Evolutionary conservation across 2,329 filamentous ascomycete species (phyloP).

Genomic region (Trichoderma oligosporum): DNA sequence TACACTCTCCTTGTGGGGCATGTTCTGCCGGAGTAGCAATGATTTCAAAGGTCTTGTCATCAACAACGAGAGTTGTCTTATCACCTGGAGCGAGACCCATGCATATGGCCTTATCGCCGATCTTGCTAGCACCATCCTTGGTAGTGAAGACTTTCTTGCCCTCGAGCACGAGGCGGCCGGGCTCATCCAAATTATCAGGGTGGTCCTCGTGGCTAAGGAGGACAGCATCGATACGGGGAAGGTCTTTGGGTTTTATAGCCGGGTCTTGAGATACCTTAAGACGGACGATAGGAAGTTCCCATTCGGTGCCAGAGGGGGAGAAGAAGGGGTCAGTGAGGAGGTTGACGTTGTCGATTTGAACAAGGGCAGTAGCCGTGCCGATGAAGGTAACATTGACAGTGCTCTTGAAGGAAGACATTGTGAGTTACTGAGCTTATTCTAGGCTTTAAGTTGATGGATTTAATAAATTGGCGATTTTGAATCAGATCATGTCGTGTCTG

Average conservation of each 20-base stretch:
- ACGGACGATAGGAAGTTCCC: slow-evolving; percentile 26
- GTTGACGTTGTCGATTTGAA: slow-evolving; percentile 40
- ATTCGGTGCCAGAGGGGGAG: slow-evolving; percentile 37
- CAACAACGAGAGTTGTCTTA: slow-evolving; percentile 28
- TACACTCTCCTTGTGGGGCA: slow-evolving; percentile 42
- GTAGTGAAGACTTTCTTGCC: slow-evolving; percentile 46
- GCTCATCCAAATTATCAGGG: slow-evolving; percentile 45
- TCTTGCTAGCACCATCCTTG: slow-evolving; percentile 41
- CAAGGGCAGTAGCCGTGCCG: slow-evolving; percentile 46
- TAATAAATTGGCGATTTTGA: not conserved
- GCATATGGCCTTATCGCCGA: slow-evolving; percentile 42
- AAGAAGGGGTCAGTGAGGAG: slow-evolving; percentile 47
- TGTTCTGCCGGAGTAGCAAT: slow-evolving; percentile 44
- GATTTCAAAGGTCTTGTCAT: slow-evolving; percentile 35
- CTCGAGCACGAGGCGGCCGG: slow-evolving; percentile 44
- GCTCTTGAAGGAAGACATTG: slow-evolving; percentile 21
- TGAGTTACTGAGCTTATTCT: not conserved
- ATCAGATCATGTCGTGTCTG: not conserved
- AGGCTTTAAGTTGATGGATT: not conserved
- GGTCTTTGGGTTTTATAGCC: slow-evolving; percentile 34
- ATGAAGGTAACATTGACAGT: slow-evolving; percentile 42
- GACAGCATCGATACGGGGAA: slow-evolving; percentile 46
- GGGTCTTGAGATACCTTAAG: slow-evolving; percentile 35
- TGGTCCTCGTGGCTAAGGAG: slow-evolving; percentile 51
- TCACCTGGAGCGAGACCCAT: slow-evolving; percentile 40